Evolutionary conservation across 164 flowering plant genomes (phyloP), one percentile per base, ranked within the genome.

Genomic region (Vitis rotundifolia): DNA sequence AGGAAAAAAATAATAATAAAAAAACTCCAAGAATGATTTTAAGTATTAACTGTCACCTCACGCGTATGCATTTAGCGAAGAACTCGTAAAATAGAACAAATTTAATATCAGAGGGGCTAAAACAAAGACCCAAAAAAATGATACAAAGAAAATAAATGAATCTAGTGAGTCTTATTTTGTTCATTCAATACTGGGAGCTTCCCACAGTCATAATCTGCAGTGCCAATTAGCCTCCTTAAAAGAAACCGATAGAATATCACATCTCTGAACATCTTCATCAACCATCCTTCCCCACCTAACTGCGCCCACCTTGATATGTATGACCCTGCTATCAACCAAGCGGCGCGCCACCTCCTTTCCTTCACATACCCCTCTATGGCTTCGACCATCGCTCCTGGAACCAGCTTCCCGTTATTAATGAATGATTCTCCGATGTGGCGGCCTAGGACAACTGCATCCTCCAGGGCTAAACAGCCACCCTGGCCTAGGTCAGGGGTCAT

Each of bases 301-400:
- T 81, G 80, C 5, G 56, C 69, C 80, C 76, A 71, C 8, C 82
- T 78, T 10, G 78, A 73, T 7, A 78, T 2, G 50, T 58, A 78
- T 11, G 84, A 73, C 8, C 57, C 71, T 3, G 72, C 19, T 15
- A 78, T 70, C 51, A 78, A 14, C 8, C 49, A 10, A 0, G 73
- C 67, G 0, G 63, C 72, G 0, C 78, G 80, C 37, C 84, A 81
- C 68, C 74, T 73, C 57, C 84, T 58, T 48, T 71, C 78, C 54
- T 68, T 58, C 0, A 56, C 76, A 31, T 81, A 81, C 9, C 26
- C 29, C 18, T 62, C 63, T 1, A 81, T 2, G 31, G 76, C 74
- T 37, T 11, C 3, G 2, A 54, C 73, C 15, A 69, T 67, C 13
- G 68, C 78, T 13, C 3, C 37, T 4, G 37, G 37, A 2, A 29